These are phyloP conservation scores for Fagopyrum tataricum DNA, from an alignment of 148 eudicot species.

Conservation along the genomic window DNA sequence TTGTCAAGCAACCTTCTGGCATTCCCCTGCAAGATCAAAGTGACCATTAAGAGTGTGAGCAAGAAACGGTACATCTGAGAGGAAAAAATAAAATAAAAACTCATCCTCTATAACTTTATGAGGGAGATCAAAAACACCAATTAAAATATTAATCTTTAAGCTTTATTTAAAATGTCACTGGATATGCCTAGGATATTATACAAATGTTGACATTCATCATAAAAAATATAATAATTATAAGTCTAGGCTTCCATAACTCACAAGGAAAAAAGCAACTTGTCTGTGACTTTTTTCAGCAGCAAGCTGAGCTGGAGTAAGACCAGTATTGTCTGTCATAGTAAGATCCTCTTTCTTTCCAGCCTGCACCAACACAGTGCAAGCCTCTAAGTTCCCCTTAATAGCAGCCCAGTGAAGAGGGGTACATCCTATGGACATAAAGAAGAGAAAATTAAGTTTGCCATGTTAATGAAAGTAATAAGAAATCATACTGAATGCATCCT, in stretches of 20 bases:
- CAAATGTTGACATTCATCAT: not conserved
- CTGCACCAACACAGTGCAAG: constrained; percentile 93
- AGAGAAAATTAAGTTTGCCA: not conserved
- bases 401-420: constrained; percentile 99
- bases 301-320: constrained; percentile 95
- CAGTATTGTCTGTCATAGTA: constrained; percentile 75
- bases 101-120: not conserved
- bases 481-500: constrained; percentile 3
- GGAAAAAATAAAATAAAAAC: not conserved
- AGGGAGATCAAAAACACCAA: not conserved
- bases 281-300: constrained; percentile 94
- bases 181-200: not conserved
- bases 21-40: constrained; percentile 60
- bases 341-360: constrained; percentile 98
- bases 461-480: not conserved
- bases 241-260: constrained; percentile 33
- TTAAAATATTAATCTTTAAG: not conserved
- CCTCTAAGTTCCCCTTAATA: constrained; percentile 93
- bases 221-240: not conserved
- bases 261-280: constrained; percentile 99
- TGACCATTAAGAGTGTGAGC: constrained; percentile 7
- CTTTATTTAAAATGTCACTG: not conserved
- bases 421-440: constrained; percentile 50
- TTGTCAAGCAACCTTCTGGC: constrained; percentile 78
- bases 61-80: not conserved